These are phyloP conservation scores for Psilocybe tampanensis DNA, from an alignment of 768 basidiomycete species.

Conservation along the genomic window DNA sequence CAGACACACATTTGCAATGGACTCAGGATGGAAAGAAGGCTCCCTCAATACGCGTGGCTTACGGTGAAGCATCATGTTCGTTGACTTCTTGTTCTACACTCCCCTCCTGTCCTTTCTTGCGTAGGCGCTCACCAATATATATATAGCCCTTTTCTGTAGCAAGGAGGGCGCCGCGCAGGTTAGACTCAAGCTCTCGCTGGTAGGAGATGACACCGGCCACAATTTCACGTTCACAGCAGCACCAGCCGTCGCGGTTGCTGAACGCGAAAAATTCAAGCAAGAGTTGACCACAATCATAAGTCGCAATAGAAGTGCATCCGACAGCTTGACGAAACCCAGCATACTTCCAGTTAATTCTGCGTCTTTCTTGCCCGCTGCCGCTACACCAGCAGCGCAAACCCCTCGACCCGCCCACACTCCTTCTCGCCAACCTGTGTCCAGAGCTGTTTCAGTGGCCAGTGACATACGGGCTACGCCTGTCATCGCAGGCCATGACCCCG, in stretches of 20 bases:
- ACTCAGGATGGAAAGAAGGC: slow-evolving; percentile 69
- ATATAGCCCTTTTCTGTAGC: slow-evolving; percentile 78
- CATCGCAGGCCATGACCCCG: slow-evolving; percentile 58
- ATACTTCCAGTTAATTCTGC: slow-evolving; percentile 18
- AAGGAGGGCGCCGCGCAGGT: slow-evolving; percentile 84
- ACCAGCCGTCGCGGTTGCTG: slow-evolving; percentile 59
- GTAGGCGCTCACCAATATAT: slow-evolving; percentile 16
- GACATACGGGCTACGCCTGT: slow-evolving; percentile 54
- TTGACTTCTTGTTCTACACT: slow-evolving; percentile 20
- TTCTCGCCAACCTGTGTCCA: slow-evolving; percentile 54
- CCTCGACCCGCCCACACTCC: slow-evolving; percentile 25
- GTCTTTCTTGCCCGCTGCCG: slow-evolving; percentile 30
- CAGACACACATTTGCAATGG: slow-evolving; percentile 76
- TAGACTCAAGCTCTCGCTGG: slow-evolving; percentile 71
- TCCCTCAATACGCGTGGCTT: slow-evolving; percentile 64
- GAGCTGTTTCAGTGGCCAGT: slow-evolving; percentile 65
- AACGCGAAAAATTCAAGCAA: slow-evolving; percentile 83
- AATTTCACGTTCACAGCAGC: slow-evolving; percentile 83
- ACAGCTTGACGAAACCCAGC: slow-evolving; percentile 18
- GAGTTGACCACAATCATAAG: slow-evolving; percentile 79
- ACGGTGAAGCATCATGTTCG: slow-evolving; percentile 65
- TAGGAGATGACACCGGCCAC: slow-evolving; percentile 72
- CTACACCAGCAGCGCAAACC: slow-evolving; percentile 29
- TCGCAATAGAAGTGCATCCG: slow-evolving; percentile 58
- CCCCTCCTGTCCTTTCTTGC: slow-evolving; percentile 9